These are phyloP conservation scores for Camellia sinensis DNA, from an alignment of 148 eudicot species.

Conservation along the genomic window DNA sequence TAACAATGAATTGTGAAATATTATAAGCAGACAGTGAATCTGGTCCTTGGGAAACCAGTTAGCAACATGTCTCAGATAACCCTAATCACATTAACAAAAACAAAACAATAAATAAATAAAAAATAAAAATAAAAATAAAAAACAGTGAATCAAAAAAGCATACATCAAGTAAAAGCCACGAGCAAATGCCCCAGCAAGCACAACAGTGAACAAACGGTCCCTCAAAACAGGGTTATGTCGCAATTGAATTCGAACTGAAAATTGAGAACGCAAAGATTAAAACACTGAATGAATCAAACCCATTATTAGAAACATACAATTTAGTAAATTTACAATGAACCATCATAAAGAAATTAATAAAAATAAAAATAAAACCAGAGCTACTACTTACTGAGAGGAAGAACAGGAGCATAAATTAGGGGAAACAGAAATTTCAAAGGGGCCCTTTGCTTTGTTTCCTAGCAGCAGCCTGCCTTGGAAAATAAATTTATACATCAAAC, in stretches of 20 bases:
- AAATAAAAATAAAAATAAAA: slow-evolving; percentile 5
- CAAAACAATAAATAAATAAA: neutral
- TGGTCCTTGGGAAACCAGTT: too few species aligned
- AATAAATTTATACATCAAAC: neutral
- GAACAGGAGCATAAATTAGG: slow-evolving; percentile 80
- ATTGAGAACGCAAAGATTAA: neutral
- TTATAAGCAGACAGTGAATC: too few species aligned
- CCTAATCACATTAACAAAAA: too few species aligned
- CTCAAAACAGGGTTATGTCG: slow-evolving; percentile 73
- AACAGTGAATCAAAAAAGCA: slow-evolving; percentile 40
- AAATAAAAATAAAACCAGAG: neutral
- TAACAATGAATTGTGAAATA: too few species aligned
- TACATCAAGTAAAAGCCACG: slow-evolving; percentile 89
- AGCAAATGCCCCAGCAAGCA: slow-evolving; percentile 72
- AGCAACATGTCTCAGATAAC: too few species aligned
- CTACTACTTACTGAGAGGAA: slow-evolving; percentile 68
- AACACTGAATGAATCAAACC: neutral
- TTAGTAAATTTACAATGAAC: neutral
- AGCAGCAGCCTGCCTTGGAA: slow-evolving; percentile 26
- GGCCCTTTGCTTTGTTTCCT: slow-evolving; percentile 44
- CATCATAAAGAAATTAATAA: neutral
- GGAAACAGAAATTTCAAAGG: slow-evolving; percentile 60
- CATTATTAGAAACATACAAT: neutral
- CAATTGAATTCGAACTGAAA: slow-evolving; percentile 64
- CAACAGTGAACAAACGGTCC: slow-evolving; percentile 78